phyloP scores from a whole-genome alignment of 2,329 filamentous ascomycete genomes.

The Dendryphion nanum region DNA sequence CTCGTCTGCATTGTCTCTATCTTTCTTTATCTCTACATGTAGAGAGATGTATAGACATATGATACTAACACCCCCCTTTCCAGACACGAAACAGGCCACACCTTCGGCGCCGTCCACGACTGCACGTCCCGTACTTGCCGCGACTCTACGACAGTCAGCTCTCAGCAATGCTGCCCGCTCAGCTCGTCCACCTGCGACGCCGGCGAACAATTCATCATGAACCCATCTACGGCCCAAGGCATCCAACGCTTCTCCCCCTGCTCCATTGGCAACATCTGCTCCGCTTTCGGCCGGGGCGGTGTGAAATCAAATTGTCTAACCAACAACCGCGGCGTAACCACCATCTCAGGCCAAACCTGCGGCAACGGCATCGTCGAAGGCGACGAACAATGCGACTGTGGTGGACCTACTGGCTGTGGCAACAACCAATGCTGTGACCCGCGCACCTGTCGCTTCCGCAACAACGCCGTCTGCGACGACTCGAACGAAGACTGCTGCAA shows the following conservation, averaged over 20 bases:
- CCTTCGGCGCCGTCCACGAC: constrained; percentile 94
- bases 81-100: constrained; percentile 83
- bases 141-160: constrained; percentile 58
- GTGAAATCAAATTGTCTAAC: constrained; percentile 75
- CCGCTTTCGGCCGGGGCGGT: constrained; percentile 72
- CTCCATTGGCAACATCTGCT: constrained; percentile 90
- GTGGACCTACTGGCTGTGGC: constrained; percentile 69
- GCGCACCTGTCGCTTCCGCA: constrained; percentile 79
- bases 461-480: constrained; percentile 74
- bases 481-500: constrained; percentile 83
- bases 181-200: constrained; percentile 69
- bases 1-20: background rate
- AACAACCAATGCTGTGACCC: constrained; percentile 81
- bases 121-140: constrained; percentile 69
- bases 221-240: constrained; percentile 73
- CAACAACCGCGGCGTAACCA: constrained; percentile 81
- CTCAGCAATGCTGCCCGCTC: constrained; percentile 79
- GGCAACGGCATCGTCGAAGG: constrained; percentile 96
- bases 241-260: constrained; percentile 84
- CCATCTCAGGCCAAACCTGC: constrained; percentile 80
- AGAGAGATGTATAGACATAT: too few species aligned
- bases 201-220: constrained; percentile 85
- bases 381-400: constrained; percentile 95
- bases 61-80: constrained; percentile 1
- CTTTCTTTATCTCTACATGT: background rate